These are phyloP conservation scores for Aphanomyces astaci DNA, from an alignment of 352 stramenopile species.

Conservation along the genomic window DNA sequence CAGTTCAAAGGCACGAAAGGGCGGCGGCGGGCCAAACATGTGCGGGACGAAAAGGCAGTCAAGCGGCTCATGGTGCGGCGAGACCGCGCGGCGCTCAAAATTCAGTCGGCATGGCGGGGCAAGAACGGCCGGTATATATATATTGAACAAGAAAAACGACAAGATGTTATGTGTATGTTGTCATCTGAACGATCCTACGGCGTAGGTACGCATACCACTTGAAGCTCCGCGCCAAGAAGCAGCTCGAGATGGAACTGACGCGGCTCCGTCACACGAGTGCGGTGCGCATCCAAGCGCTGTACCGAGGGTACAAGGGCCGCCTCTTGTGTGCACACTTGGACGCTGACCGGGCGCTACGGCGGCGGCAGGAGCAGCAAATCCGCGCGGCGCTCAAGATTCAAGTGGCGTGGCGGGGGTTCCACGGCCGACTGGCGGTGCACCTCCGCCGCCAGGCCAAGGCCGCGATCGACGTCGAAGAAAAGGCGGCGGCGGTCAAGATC, in stretches of 20 bases:
- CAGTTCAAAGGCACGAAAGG: conserved; percentile 37
- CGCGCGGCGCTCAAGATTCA: conserved; percentile 67
- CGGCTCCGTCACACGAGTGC: conserved; percentile 40
- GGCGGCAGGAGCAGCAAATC: conserved; percentile 60
- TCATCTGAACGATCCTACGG: no score
- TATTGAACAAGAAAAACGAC: no score
- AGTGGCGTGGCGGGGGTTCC: conserved; percentile 60
- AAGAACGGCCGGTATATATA: conserved; percentile 25
- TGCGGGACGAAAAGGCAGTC: conserved; percentile 35
- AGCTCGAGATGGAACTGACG: conserved; percentile 33
- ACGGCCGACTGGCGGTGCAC: conserved; percentile 51
- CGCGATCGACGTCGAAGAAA: conserved; percentile 44
- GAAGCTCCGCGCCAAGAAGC: conserved; percentile 27
- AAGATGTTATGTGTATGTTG: no score
- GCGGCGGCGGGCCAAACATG: conserved; percentile 32
- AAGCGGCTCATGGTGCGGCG: conserved; percentile 28
- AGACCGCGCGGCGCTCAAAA: conserved; percentile 32
- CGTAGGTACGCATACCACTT: conserved; percentile 30
- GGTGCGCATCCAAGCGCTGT: conserved; percentile 50
- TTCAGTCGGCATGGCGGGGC: conserved; percentile 49
- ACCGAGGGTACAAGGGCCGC: conserved; percentile 53
- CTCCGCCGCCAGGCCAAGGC: conserved; percentile 44
- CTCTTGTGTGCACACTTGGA: conserved; percentile 27
- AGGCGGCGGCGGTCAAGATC: conserved; percentile 48
- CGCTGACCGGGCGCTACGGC: conserved; percentile 29